Conservation (phyloP, 2,329 filamentous ascomycete genomes). For the Trichoderma sp. region DNA sequence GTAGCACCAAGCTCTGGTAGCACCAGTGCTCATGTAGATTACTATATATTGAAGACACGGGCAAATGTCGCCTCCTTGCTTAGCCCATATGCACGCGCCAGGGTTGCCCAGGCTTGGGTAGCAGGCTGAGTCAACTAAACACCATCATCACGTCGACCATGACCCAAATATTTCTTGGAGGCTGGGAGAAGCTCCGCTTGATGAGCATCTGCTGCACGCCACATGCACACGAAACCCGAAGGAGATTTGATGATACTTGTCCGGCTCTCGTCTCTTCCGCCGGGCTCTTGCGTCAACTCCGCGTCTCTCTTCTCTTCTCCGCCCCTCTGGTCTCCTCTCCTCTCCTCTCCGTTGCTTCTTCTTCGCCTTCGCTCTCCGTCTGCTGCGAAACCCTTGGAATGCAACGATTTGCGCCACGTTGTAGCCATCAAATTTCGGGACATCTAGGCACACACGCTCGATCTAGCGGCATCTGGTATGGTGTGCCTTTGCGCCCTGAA, state of each 20-base stretch:
- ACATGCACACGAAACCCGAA: not conserved
- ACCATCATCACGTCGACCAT: not conserved
- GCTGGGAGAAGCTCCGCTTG: not conserved
- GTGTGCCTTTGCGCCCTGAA: slow-evolving; percentile 16
- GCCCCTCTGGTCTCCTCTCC: not conserved
- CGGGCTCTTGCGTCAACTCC: not conserved
- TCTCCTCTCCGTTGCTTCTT: not conserved
- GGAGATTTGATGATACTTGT: not conserved
- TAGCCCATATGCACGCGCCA: slow-evolving; percentile 8
- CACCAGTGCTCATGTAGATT: not conserved
- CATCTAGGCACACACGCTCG: slow-evolving; percentile 3
- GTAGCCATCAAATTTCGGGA: slow-evolving; percentile 14
- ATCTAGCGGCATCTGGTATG: slow-evolving; percentile 14
- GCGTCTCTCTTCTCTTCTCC: not conserved
- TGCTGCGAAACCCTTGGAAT: not conserved
- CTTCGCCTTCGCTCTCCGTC: not conserved
- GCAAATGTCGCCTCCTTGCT: slow-evolving; percentile 3
- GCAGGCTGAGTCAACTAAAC: slow-evolving; percentile 6
- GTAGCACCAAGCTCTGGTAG: not conserved
- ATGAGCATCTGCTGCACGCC: not conserved
- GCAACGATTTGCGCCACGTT: slow-evolving; percentile 3
- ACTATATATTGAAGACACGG: not conserved
- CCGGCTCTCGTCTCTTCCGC: not conserved
- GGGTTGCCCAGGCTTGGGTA: not conserved
- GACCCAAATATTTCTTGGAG: not conserved